Evolutionary conservation across 2,329 filamentous ascomycete genomes (phyloP), one percentile per base, ranked within the genome.

Genomic region (Pyricularia sp.): DNA sequence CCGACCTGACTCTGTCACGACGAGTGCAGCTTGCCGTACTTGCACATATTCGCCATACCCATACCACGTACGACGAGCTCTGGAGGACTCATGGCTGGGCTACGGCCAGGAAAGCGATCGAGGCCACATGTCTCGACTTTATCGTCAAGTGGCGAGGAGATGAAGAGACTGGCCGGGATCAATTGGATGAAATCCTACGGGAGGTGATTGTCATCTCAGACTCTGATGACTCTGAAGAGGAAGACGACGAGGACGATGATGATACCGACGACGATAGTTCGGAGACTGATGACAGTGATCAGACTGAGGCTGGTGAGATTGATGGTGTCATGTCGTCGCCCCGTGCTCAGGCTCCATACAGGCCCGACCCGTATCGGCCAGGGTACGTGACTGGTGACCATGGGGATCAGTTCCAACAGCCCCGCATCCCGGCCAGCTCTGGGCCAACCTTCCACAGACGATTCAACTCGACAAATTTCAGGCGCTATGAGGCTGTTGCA

Each of bases 121-220:
- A 90, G 73, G 77, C 82, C 36, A 79, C 87, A 17, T 90, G 88
- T 71, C 79, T 90, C 64, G 88, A 90, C 72, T 81, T 87, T 68
- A 84, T 90, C 76, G 85, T 90, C 81, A 90, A 90, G 84, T 90
- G 88, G 88, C 87, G 88, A 79, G 88, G 88, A 69, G 88, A 90
- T 73, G 88, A 90, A 76, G 88, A 90, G 75, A 90, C 85, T 23
- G 88, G 88, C 30, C 85, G 88, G 66, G 88, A 90, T 73, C 86
- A 90, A 75, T 81, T 90, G 20, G 88, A 90, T 70, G 87, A 90
- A 74, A 89, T 90, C 69, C 79, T 90, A 42, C 83, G 86, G 67
- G 88, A 90, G 76, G 86, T 90, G 12, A 86, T 90, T 68, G 84
- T 90, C 73, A 88, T 90, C 64, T 87, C 86, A n/a, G 86, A 88